Conservation (phyloP, 352 stramenopile species). For the Phytophthora brassicae region DNA sequence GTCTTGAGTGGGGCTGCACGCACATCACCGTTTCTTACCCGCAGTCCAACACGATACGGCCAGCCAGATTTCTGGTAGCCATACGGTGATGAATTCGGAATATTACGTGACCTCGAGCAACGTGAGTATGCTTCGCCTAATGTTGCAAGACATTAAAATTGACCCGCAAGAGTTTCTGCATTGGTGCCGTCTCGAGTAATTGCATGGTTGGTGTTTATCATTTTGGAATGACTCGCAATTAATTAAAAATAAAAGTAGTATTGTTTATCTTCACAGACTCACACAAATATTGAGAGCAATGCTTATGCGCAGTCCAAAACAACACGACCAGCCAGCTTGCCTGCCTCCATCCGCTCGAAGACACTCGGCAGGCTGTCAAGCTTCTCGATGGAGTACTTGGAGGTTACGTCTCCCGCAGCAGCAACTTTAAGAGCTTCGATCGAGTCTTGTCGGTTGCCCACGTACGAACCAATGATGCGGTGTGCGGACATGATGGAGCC, state of each 20-base stretch:
- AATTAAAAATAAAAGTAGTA: too few species aligned
- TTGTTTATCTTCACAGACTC: not conserved
- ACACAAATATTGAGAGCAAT: too few species aligned
- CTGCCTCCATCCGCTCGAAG: constrained; percentile 46
- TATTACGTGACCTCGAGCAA: too few species aligned
- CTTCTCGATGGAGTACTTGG: constrained; percentile 39
- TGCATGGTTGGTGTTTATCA: too few species aligned
- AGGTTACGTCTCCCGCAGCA: constrained; percentile 42
- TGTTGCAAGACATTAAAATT: too few species aligned
- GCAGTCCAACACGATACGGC: constrained; percentile 29
- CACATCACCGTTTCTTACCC: too few species aligned
- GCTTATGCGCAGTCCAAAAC: not conserved
- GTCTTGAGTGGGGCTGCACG: too few species aligned
- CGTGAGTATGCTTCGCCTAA: too few species aligned
- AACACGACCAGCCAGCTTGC: constrained; percentile 45
- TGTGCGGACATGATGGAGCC: constrained; percentile 43
- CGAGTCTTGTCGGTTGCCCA: constrained; percentile 56
- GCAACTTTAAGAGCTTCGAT: constrained; percentile 57
- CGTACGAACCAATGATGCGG: constrained; percentile 52
- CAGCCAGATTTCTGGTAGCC: constrained; percentile 45
- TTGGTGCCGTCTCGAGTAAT: too few species aligned
- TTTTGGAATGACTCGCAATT: too few species aligned
- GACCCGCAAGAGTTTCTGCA: too few species aligned
- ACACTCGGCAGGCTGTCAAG: constrained; percentile 40
- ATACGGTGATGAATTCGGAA: too few species aligned